Base-by-base conservation (phyloP, 768 basidiomycete species). In the Hysterangium stoloniferum region DNA sequence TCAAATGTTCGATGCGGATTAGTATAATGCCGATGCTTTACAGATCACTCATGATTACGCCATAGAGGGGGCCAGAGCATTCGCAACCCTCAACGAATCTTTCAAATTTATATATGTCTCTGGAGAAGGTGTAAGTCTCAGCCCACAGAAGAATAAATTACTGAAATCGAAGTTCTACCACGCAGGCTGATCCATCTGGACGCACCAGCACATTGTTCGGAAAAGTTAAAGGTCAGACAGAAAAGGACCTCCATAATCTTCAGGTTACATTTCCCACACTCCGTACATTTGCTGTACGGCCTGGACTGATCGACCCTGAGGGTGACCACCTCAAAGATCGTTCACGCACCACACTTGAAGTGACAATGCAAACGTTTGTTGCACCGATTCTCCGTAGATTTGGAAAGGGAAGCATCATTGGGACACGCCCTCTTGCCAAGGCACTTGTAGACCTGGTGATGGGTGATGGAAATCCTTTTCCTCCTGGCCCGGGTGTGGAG, bases 61-160 rank as follows among this genome's bases (percentile, higher is more conserved):
- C 4, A 6, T 60, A 8, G 59, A 58, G 11, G 61, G 58, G 7
- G 62, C 58, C 17, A 59, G 61, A 42, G 58, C 61, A 2, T 59
- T 56, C 48, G 48, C 38, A 15, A 19, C 47, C 15, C 37, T 54
- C 4, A 19, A 15, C 11, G 11, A 13, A 12, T 40, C 54, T 1
- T 53, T 45, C 2, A 62, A 57, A 45, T 65, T 65, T 43, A 60
- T 61, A 6, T 62, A 61, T 28, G 61, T 62, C 27, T 62, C 62
- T 9, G 61, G 62, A 5, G 42, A 19, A 51, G 36, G n/a, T 32
- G 32, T 41, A 17, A 17, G 31, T 36, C 9, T 36, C 12, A n/a
- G n/a, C 9, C 8, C 48, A 12, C 12, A 9, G 17, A 11, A 5
- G 5, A 7, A n/a, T 5, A 3, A 37, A n/a, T n/a, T 7, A 37